phyloP scores from a whole-genome alignment of 805 yeast species.

The Metschnikowia corniflorae region DNA sequence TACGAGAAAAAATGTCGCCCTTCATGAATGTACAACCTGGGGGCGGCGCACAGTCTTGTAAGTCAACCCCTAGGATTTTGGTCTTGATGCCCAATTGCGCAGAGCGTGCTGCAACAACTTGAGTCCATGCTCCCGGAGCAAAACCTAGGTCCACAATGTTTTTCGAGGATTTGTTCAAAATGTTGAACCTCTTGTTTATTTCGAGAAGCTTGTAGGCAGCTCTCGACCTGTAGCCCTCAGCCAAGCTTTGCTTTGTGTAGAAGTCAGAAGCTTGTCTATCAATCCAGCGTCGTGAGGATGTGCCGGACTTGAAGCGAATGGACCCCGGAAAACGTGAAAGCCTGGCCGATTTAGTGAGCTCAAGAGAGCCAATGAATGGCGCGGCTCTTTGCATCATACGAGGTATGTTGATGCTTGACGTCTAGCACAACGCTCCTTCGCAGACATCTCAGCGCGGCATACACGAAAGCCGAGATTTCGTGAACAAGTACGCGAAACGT shows the following conservation, averaged over 20 bases:
- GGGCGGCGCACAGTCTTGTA: conserved; percentile 35
- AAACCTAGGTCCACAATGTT: conserved; percentile 73
- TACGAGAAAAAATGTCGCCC: conserved; percentile 36
- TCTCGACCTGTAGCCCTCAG: conserved; percentile 63
- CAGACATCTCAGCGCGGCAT: too few relatives aligned
- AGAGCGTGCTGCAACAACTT: conserved; percentile 22
- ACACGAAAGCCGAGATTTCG: too few relatives aligned
- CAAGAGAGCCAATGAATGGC: too few relatives aligned
- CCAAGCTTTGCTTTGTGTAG: conserved; percentile 64
- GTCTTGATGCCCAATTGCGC: conserved; percentile 5
- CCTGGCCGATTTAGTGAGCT: too few relatives aligned
- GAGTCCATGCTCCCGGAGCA: conserved; percentile 35
- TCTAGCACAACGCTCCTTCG: too few relatives aligned
- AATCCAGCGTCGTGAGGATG: conserved; percentile 54
- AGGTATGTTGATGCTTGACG: too few relatives aligned
- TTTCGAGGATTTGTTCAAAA: conserved; percentile 50
- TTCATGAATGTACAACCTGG: conserved; percentile 35
- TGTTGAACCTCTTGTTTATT: conserved; percentile 57
- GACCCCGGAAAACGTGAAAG: too few relatives aligned
- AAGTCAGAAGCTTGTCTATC: conserved; percentile 63
- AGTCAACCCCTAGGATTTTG: conserved; percentile 28
- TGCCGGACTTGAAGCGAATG: conserved; percentile 14
- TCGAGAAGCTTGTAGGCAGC: conserved; percentile 90
- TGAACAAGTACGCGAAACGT: too few relatives aligned
- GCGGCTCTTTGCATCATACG: too few relatives aligned